Evolutionary conservation across 805 yeast species (phyloP).

Genomic region (Candida maesae): DNA sequence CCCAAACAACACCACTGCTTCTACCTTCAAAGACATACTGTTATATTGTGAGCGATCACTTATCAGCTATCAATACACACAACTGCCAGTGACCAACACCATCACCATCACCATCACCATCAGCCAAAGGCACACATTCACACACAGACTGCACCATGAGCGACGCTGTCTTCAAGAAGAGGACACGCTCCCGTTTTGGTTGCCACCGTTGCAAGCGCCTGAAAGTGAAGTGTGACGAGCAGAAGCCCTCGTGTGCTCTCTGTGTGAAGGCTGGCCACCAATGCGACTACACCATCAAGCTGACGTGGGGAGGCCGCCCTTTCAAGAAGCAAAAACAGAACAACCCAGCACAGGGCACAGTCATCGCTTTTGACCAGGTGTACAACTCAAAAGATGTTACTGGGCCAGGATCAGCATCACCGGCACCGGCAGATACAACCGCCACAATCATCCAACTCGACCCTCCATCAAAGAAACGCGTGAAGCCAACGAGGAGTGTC

Average conservation of each 20-base stretch:
- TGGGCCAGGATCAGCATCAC: no score
- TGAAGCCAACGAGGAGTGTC: no score
- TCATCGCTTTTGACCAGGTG: slow-evolving; percentile 17
- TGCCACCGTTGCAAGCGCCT: slow-evolving; percentile 59
- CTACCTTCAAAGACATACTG: no score
- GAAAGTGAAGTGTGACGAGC: slow-evolving; percentile 69
- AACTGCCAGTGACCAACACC: neutral
- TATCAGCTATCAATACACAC: no score
- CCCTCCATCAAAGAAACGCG: no score
- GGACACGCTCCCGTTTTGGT: slow-evolving; percentile 50
- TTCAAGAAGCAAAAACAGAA: slow-evolving; percentile 39
- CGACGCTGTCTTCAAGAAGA: slow-evolving; percentile 15
- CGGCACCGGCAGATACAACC: no score
- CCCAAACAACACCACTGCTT: no score
- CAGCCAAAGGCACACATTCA: neutral
- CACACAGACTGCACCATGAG: neutral
- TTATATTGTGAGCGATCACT: no score
- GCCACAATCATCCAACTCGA: no score
- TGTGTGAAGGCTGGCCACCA: slow-evolving; percentile 43
- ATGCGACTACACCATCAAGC: slow-evolving; percentile 62
- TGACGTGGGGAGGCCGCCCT: slow-evolving; percentile 78
- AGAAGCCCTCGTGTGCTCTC: slow-evolving; percentile 55
- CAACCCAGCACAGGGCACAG: slow-evolving; percentile 23
- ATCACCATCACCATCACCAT: neutral
- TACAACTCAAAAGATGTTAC: no score